These are phyloP conservation scores for Lactarius trivialis DNA, from an alignment of 768 basidiomycete species.

Conservation along the genomic window DNA sequence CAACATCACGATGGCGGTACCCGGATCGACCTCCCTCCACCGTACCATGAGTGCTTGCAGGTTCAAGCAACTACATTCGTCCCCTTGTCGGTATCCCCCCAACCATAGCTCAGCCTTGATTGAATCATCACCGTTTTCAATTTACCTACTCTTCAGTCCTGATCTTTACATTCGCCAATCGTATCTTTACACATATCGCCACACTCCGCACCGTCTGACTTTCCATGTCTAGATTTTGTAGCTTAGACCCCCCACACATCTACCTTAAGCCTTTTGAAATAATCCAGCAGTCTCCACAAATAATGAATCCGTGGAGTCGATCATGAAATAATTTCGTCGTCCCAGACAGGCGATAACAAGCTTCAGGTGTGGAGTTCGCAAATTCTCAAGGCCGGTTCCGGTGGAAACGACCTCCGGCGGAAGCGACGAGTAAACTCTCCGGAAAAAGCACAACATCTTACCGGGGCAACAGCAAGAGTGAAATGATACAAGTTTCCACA, in stretches of 20 bases:
- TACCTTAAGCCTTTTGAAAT: background rate
- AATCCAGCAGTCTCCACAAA: background rate
- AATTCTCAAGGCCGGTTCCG: background rate
- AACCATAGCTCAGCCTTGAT: background rate
- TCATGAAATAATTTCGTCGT: background rate
- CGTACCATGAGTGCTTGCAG: slow-evolving; percentile 17
- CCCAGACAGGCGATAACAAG: background rate
- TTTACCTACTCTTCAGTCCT: background rate
- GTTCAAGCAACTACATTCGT: background rate
- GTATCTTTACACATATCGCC: background rate
- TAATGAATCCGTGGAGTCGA: background rate
- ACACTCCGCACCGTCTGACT: background rate
- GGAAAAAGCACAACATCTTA: background rate
- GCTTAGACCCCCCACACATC: background rate
- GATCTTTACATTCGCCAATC: background rate
- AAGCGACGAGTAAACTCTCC: background rate
- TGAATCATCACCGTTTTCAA: background rate
- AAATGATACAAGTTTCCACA: slow-evolving; percentile 5
- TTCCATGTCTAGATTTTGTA: background rate
- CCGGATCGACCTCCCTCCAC: slow-evolving; percentile 18
- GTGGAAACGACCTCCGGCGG: background rate
- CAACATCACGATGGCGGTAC: slow-evolving; percentile 17
- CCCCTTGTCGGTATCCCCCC: background rate
- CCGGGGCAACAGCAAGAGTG: background rate
- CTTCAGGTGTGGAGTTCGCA: background rate